phyloP scores from a whole-genome alignment of 768 basidiomycete genomes.

The Amanita molliuscula region DNA sequence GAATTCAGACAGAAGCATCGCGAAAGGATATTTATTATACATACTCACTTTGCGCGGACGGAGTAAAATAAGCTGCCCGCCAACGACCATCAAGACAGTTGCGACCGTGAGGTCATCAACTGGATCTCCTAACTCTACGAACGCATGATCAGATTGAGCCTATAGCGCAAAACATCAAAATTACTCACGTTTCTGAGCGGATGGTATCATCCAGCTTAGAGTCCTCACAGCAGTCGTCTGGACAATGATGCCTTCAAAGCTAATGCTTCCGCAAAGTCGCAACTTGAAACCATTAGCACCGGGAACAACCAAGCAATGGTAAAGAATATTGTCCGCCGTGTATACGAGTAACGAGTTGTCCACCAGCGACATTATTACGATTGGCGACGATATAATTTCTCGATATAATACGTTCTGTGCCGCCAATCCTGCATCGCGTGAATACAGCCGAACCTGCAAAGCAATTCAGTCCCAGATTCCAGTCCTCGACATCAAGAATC shows the following conservation, averaged over 20 bases:
- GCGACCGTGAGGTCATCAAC: conserved; percentile 87
- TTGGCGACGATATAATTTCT: conserved; percentile 64
- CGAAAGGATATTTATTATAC: background rate
- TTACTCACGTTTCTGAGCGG: conserved; percentile 79
- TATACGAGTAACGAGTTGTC: conserved; percentile 95
- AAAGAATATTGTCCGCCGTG: conserved; percentile 86
- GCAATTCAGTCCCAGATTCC: conserved; percentile 1
- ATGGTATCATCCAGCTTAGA: conserved; percentile 95
- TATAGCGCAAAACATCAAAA: conserved; percentile 5
- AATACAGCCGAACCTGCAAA: conserved; percentile 80
- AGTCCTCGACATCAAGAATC: background rate
- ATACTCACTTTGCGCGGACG: conserved; percentile 72
- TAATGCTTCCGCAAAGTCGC: conserved; percentile 90
- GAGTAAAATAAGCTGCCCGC: conserved; percentile 81
- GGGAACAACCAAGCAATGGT: conserved; percentile 86
- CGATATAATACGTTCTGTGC: conserved; percentile 78
- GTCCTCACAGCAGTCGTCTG: conserved; percentile 77
- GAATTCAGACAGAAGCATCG: background rate
- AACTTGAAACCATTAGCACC: conserved; percentile 76
- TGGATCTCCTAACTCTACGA: conserved; percentile 84
- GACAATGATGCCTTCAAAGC: conserved; percentile 83
- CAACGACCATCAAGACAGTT: conserved; percentile 92
- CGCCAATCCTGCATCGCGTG: conserved; percentile 80
- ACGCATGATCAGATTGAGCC: background rate
- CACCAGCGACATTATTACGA: conserved; percentile 82